Percentiles rank a stretch among this genome's conserved stretches.
phyloP scores from a whole-genome alignment of 345 rosid genomes.

The Bruguiera gymnorhiza region DNA sequence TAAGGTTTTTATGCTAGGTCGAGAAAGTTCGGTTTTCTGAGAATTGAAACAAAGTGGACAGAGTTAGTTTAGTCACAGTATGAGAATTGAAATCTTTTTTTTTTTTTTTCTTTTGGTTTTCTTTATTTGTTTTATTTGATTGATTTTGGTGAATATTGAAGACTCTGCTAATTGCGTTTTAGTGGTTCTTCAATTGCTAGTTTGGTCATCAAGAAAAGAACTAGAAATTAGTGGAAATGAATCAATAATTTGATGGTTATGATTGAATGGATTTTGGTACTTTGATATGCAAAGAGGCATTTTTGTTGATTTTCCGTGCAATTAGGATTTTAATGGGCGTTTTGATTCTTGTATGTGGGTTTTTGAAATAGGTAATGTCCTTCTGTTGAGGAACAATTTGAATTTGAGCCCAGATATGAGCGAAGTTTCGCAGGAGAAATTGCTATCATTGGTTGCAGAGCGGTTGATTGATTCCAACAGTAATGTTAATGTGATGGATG shows the following conservation, averaged over 20 bases:
- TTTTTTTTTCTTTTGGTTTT: too few species aligned
- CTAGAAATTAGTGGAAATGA: too few species aligned
- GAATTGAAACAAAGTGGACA: not conserved
- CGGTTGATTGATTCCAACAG: constrained; percentile 94
- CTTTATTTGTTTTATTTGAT: too few species aligned
- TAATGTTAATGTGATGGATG: constrained; percentile 64
- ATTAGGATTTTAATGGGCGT: constrained; percentile 13
- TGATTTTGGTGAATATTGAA: too few species aligned
- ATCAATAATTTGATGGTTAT: too few species aligned
- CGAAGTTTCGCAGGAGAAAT: constrained; percentile 94
- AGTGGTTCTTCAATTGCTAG: too few species aligned
- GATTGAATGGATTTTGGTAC: too few species aligned
- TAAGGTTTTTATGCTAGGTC: not conserved
- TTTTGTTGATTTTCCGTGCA: not conserved
- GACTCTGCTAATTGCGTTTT: too few species aligned
- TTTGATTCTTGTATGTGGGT: constrained; percentile 21
- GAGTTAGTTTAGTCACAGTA: not conserved
- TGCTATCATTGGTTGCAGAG: constrained; percentile 84
- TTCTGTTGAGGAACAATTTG: constrained; percentile 77
- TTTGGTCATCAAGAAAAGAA: too few species aligned
- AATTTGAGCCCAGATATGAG: constrained; percentile 70
- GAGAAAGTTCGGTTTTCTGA: too few species aligned
- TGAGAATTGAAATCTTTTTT: too few species aligned
- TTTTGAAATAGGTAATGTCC: constrained; percentile 69
- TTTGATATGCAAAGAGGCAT: too few species aligned